Percentiles rank a stretch among this genome's conserved stretches.
These are phyloP conservation scores for Guillardia theta DNA, from an alignment of 78 protist genomes.

Conservation along the genomic window DNA sequence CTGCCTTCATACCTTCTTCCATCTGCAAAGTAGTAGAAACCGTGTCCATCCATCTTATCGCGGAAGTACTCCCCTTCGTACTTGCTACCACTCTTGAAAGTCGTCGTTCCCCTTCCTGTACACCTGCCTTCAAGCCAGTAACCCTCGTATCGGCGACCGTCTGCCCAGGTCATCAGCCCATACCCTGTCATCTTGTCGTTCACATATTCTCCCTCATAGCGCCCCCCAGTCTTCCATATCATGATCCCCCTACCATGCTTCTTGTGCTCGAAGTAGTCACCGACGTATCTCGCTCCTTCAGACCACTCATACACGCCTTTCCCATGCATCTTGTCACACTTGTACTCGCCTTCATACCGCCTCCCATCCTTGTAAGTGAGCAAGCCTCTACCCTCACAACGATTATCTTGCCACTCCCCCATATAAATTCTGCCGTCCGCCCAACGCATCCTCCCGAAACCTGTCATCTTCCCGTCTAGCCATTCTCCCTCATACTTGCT, in stretches of 20 bases:
- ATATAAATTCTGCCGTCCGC: background rate
- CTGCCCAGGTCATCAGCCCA: constrained; percentile 34
- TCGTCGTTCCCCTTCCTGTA: background rate
- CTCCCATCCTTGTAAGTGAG: background rate
- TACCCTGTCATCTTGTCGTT: background rate
- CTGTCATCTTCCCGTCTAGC: background rate
- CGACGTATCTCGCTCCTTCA: constrained; percentile 5
- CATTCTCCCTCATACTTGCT: constrained; percentile 17
- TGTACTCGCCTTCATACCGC: constrained; percentile 25
- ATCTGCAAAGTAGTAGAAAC: background rate
- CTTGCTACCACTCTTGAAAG: constrained; percentile 18
- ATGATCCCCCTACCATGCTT: background rate
- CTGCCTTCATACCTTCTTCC: background rate
- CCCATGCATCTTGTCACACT: constrained; percentile 10
- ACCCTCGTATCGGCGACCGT: constrained; percentile 27
- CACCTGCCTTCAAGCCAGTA: background rate
- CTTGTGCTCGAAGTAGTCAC: background rate
- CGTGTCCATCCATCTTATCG: constrained; percentile 17
- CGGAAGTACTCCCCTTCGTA: background rate
- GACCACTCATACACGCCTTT: constrained; percentile 3
- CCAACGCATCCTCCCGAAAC: background rate
- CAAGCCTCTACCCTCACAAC: background rate
- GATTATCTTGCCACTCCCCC: constrained; percentile 19
- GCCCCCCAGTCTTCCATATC: constrained; percentile 14
- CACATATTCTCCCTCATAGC: constrained; percentile 22